Conservation (phyloP, 768 basidiomycete species). For the Russula brevipes region DNA sequence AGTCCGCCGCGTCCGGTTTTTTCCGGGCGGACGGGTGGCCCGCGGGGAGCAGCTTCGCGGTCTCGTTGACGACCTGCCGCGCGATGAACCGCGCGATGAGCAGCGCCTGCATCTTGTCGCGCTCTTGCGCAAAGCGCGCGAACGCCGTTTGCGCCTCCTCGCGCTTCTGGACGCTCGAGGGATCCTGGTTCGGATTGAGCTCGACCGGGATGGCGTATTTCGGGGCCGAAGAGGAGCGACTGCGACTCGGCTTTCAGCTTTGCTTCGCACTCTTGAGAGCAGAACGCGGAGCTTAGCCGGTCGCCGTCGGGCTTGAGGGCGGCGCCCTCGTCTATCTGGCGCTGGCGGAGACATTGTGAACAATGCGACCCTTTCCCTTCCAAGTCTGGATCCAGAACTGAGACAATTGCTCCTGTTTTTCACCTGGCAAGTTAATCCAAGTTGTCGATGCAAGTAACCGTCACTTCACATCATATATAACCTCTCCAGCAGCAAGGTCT, state of each 20-base stretch:
- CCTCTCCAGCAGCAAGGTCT: constrained; percentile 64
- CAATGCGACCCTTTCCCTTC: constrained; percentile 65
- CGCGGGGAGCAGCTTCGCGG: constrained; percentile 44
- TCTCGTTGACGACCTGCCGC: constrained; percentile 63
- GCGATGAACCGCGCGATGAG: constrained; percentile 70
- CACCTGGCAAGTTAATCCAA: background rate
- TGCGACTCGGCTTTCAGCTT: constrained; percentile 56
- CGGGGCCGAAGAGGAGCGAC: constrained; percentile 64
- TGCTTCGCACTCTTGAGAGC: constrained; percentile 62
- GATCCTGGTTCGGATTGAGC: constrained; percentile 32
- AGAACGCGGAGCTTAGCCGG: constrained; percentile 58
- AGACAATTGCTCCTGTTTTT: constrained; percentile 64
- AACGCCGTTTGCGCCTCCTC: constrained; percentile 56
- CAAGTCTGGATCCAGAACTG: constrained; percentile 67
- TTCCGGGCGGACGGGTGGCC: constrained; percentile 22
- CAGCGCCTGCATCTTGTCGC: constrained; percentile 43
- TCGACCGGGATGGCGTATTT: constrained; percentile 50
- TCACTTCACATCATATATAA: constrained; percentile 63
- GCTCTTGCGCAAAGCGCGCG: constrained; percentile 48
- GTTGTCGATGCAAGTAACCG: background rate
- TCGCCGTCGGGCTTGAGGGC: constrained; percentile 46
- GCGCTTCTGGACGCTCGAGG: constrained; percentile 41
- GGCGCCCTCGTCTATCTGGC: constrained; percentile 44
- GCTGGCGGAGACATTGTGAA: constrained; percentile 62
- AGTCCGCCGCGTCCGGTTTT: background rate